Evolutionary conservation across 768 basidiomycete species (phyloP), one percentile per base, ranked within the genome.

Genomic region (Harrya chromipes): DNA sequence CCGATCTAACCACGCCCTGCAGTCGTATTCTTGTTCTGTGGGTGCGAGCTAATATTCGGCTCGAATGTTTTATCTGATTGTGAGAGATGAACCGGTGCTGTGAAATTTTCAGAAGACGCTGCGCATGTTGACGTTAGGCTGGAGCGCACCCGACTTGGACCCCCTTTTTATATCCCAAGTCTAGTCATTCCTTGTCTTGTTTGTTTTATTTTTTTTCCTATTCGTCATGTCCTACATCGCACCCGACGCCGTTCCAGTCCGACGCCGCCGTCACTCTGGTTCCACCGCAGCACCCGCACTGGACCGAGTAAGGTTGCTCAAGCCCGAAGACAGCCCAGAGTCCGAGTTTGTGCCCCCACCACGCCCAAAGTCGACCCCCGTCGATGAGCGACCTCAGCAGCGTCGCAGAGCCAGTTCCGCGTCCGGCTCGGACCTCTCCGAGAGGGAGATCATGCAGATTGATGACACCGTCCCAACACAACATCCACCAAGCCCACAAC

Each of bases 301-400:
- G 44, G 64, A 51, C 56, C 54, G 40, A 27, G 42, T 50, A 14
- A 24, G 55, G 16, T 54, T 55, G 46, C 64, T 45, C 46, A 52
- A 40, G 49, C 11, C 42, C 39, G 61, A 56, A 45, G 58, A 53
- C 51, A 46, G 52, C 27, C 54, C 47, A n/a, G 63, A 67, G 35
- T 20, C 49, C 39, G 50, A 54, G 7, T 57, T 79, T 20, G 59
- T 71, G 1, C 80, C 82, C 6, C 83, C 82, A 7, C 85, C 83
- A 4, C 77, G 87, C 17, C 86, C 87, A 17, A 87, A 89, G 64
- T 86, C 84, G 13, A 85, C 87, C 0, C 86, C 87, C 2, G 75
- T 72, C 9, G 72, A 82, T 24, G 83, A 86, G 57, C 76, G 84
- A 4, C 78, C 77, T 1, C 70, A 70, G 6, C 76, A 70, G 42